These are phyloP conservation scores for Corchorus capsularis DNA, from an alignment of 345 rosid genomes.

Conservation along the genomic window DNA sequence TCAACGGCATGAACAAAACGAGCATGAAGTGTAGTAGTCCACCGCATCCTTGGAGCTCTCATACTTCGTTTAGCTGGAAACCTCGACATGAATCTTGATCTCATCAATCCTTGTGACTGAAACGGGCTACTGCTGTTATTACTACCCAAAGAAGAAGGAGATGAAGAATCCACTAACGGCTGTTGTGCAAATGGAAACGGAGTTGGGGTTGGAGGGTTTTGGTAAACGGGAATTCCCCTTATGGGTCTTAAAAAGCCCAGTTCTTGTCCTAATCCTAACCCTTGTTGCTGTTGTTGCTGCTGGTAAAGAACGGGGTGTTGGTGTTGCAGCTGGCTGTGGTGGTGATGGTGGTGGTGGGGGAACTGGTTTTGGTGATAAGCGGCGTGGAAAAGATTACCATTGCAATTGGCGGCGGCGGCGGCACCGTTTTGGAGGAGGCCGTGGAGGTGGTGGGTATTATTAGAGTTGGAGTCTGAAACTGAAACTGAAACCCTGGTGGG, in stretches of 20 bases:
- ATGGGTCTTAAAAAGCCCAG: slow-evolving; percentile 82
- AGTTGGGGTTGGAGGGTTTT: slow-evolving; percentile 47
- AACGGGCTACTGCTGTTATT: slow-evolving; percentile 40
- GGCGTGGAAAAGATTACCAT: slow-evolving; percentile 38
- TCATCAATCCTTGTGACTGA: slow-evolving; percentile 55
- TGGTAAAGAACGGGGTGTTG: slow-evolving; percentile 41
- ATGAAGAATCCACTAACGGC: slow-evolving; percentile 37
- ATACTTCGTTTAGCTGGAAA: slow-evolving; percentile 62
- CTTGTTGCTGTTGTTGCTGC: slow-evolving; percentile 45
- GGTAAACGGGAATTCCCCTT: slow-evolving; percentile 83
- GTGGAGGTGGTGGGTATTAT: slow-evolving; percentile 26
- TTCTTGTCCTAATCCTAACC: slow-evolving; percentile 53
- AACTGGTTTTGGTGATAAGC: slow-evolving; percentile 41
- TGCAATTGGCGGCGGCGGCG: slow-evolving; percentile 29
- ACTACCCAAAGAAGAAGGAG: slow-evolving; percentile 35
- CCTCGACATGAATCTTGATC: slow-evolving; percentile 68
- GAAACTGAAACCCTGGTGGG: slow-evolving; percentile 48
- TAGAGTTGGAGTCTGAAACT: slow-evolving; percentile 41
- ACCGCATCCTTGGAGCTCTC: slow-evolving; percentile 89
- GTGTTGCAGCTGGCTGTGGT: slow-evolving; percentile 32
- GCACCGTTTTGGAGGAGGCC: slow-evolving; percentile 29
- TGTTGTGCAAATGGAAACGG: slow-evolving; percentile 52
- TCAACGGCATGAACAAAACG: slow-evolving; percentile 99
- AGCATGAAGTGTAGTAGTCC: slow-evolving; percentile 97
- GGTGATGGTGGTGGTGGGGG: slow-evolving; percentile 32